Percentiles rank a stretch among this genome's conserved stretches.
Evolutionary conservation across 495 filamentous ascomycete genomes (phyloP).

Genomic region (Hyaloscypha variabilis): DNA sequence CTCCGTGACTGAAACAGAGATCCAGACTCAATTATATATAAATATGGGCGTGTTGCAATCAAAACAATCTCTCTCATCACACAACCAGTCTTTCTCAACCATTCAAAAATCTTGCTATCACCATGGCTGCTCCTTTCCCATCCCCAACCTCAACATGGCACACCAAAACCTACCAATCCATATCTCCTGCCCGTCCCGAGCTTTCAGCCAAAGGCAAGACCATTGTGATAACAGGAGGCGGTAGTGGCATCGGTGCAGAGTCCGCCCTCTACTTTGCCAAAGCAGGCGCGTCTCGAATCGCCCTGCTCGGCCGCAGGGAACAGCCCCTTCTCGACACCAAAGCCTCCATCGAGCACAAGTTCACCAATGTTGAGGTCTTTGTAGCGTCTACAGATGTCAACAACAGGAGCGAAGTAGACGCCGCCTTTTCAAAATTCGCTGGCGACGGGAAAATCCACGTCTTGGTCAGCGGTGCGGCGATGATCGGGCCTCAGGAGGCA

Average conservation of each 20-base stretch:
- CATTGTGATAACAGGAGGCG: slow-evolving; percentile 51
- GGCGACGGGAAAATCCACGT: slow-evolving; percentile 36
- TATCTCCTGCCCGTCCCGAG: slow-evolving; percentile 45
- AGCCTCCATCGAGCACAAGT: slow-evolving; percentile 27
- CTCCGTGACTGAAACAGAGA: slow-evolving; percentile 16
- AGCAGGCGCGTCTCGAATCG: slow-evolving; percentile 31
- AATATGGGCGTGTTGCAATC: slow-evolving; percentile 15
- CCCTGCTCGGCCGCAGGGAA: slow-evolving; percentile 30
- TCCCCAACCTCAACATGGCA: slow-evolving; percentile 34
- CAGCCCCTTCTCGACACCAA: slow-evolving; percentile 34
- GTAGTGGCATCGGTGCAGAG: slow-evolving; percentile 38
- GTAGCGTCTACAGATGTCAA: slow-evolving; percentile 42
- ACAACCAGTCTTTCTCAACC: slow-evolving; percentile 14
- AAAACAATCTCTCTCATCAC: slow-evolving; percentile 15
- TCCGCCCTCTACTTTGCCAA: slow-evolving; percentile 35
- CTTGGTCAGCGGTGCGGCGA: slow-evolving; percentile 36
- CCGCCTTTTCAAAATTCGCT: slow-evolving; percentile 36
- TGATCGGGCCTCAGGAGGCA: slow-evolving; percentile 36
- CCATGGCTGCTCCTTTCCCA: slow-evolving; percentile 19
- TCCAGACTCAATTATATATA: slow-evolving; percentile 18
- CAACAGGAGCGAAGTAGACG: slow-evolving; percentile 41
- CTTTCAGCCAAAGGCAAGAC: slow-evolving; percentile 43
- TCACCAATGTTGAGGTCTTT: slow-evolving; percentile 35
- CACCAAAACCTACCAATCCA: slow-evolving; percentile 42
- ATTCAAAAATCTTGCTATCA: slow-evolving; percentile 17